Base-by-base conservation (phyloP, 495 filamentous ascomycete species). In the Podospora appendiculata region DNA sequence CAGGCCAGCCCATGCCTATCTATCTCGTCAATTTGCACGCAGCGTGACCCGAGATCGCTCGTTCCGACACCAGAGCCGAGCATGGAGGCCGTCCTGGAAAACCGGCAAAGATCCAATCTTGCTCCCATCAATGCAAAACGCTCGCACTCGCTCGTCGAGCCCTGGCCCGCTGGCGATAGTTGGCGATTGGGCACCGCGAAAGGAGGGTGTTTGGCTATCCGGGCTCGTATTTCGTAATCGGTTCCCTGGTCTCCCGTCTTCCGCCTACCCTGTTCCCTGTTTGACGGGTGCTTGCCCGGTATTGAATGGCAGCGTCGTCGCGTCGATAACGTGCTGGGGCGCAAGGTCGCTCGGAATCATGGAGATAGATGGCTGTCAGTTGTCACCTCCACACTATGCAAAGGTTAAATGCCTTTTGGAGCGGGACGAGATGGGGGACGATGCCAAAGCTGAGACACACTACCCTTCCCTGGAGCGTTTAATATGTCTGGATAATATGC, bases 401-500 rank as follows among this genome's bases (percentile, higher is more conserved):
- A 48, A 39, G 51, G 39, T 42, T 48, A 51, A 58, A 56, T 52
- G 49, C 42, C 49, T 48, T 25, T 43, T 47, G 16, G 44, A 50
- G 48, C 56, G 61, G 56, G 54, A 49, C 32, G 45, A 53, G 33
- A 48, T 40, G 36, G 45, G 45, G 41, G 50, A 47, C 17, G 3
- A 14, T 38, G n/a, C 38, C 45, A 46, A 48, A 52, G 51, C 50
- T 47, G 43, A 57, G 47, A 54, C 34, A 25, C 44, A 25, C 25
- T 25, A 25, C 25, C 25, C 25, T 25, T 25, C 25, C 25, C 25
- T 25, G 25, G 45, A 41, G 35, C 35, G 42, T 52, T 56, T 57
- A 59, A 52, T 56, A 58, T 58, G 16, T 50, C 49, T 60, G 59
- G 57, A 39, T 60, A 59, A 60, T 60, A 58, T 25, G 25, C 25